Evolutionary conservation across 345 rosid species (phyloP), one percentile per base, ranked within the genome.

Genomic region (Eucalyptus caleyi): DNA sequence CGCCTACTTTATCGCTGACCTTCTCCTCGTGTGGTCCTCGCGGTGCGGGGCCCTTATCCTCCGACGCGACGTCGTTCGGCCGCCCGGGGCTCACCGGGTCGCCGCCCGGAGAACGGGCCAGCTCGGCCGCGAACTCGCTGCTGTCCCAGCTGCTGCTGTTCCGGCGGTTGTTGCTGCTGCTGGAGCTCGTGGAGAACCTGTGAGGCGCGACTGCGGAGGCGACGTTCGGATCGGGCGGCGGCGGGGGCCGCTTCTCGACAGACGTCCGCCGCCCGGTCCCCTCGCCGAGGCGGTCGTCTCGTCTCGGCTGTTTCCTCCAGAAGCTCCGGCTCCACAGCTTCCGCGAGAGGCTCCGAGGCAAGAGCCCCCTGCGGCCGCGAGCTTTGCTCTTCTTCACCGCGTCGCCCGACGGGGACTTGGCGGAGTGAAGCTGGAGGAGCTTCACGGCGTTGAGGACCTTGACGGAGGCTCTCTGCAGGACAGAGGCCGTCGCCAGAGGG

Each of bases 401-500:
- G 44, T 60, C 91, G 89, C 50, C 82, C 53, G 94, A 51, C 42
- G 91, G 86, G 54, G 94, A 90, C 89, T 91, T 94, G 51, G 60
- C 80, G 87, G 94, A 92, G 34, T 93, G 93, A 50, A 96, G 93
- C 8, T 96, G 96, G 30, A 96, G 91, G 16, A 93, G 88, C 90
- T 94, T 97, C 77, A 96, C 93, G 60, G 97, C 97, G 87, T 91
- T 93, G 87, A 95, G 90, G 83, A 97, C 92, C 88, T 94, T 96
- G 24, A 88, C 89, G 0, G 98, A 96, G 30, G 98, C 97, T 93
- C 90, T 96, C 30, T 91, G 96, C 65, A 96, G 91, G 87, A 93
- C 95, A 26, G 97, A 93, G 42, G 92, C 86, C 19, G 95, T 93
- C 16, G 93, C 85, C 40, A 67, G 93, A 93, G 77, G 94, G 92